phyloP scores from a whole-genome alignment of 1,284 basidiomycete species.

The Microstroma glucosiphilum region DNA sequence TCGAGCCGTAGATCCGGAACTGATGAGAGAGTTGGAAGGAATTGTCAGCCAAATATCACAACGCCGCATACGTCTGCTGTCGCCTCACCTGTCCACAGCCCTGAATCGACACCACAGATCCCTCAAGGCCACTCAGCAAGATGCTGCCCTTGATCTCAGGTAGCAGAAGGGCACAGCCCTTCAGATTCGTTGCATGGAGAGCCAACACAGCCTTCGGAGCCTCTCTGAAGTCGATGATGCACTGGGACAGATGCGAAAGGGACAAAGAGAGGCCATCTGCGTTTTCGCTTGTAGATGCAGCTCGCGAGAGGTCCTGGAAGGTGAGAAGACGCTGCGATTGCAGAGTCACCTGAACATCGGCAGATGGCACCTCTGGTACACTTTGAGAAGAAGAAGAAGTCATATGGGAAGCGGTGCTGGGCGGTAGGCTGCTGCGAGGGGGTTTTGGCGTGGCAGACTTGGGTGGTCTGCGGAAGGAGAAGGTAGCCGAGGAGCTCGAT shows the following conservation, averaged over 20 bases:
- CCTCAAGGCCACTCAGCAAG: not conserved
- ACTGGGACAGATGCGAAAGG: not conserved
- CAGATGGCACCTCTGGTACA: not conserved
- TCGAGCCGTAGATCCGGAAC: conserved; percentile 2
- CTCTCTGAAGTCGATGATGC: conserved; percentile 5
- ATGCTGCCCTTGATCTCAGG: not conserved
- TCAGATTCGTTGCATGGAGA: not conserved
- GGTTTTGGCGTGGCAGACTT: not conserved
- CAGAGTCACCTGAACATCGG: conserved; percentile 1
- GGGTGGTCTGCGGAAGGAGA: conserved; percentile 4
- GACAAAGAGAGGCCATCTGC: not conserved
- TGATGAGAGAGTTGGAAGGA: not conserved
- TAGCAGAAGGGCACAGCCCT: not conserved
- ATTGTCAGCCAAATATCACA: not conserved
- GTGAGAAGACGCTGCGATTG: not conserved
- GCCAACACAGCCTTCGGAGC: not conserved
- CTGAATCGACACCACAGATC: not conserved
- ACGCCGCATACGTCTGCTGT: not conserved
- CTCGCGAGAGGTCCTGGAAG: conserved; percentile 5
- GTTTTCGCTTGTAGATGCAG: not conserved
- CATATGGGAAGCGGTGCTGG: not conserved
- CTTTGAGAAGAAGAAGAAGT: not conserved
- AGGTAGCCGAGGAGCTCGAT: not conserved
- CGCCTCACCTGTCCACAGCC: not conserved
- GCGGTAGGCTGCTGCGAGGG: not conserved